Conservation (phyloP, 805 yeast genomes). For the Metschnikowia borealis region DNA sequence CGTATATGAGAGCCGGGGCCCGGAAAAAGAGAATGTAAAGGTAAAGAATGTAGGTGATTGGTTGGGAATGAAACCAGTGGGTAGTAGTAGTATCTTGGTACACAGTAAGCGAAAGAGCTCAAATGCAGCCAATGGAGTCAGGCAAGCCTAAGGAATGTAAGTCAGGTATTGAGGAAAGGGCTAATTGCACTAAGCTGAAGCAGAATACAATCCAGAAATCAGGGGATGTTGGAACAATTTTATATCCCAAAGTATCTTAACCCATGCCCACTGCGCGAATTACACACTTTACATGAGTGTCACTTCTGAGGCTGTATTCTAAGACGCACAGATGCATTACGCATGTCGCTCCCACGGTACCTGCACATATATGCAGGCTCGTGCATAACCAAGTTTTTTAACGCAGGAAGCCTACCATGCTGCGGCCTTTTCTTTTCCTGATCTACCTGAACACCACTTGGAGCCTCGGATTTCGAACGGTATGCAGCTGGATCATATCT, state of each 20-base stretch:
- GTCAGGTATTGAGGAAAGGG: neutral
- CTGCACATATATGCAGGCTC: neutral
- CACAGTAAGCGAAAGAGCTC: neutral
- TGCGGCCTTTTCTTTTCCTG: neutral
- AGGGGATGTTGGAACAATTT: neutral
- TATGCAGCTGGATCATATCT: neutral
- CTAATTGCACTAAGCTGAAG: neutral
- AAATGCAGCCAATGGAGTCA: neutral
- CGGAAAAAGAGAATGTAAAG: neutral
- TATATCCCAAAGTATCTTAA: neutral
- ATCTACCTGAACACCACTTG: neutral
- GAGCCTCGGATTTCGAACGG: neutral
- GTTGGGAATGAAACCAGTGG: neutral
- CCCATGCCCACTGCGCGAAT: constrained; percentile 1
- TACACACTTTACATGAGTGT: neutral
- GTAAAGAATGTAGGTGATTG: neutral
- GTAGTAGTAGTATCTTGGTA: neutral
- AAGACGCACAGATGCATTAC: constrained; percentile 4
- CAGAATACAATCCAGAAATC: neutral
- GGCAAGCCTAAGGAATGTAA: neutral
- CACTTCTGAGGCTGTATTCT: constrained; percentile 2
- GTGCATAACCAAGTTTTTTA: neutral
- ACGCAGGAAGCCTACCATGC: neutral
- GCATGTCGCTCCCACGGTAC: neutral
- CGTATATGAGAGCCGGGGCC: neutral